Percentiles rank a stretch among this genome's conserved stretches.
phyloP scores from a whole-genome alignment of 805 yeast genomes.

The Jamesozyma spencerorum region DNA sequence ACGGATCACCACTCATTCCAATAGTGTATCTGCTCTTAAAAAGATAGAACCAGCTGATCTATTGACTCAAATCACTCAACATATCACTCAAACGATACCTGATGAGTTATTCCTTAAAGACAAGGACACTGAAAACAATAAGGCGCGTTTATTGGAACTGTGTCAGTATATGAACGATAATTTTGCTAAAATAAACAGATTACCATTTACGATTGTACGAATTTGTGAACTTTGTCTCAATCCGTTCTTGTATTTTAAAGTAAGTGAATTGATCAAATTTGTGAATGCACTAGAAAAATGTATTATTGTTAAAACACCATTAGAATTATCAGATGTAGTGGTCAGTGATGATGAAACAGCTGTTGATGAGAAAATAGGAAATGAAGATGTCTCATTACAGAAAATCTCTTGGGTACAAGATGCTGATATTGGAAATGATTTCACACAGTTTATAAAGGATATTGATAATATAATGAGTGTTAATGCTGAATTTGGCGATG shows the following conservation, averaged over 20 bases:
- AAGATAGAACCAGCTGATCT: neutral
- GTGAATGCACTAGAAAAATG: conserved; percentile 35
- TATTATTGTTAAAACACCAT: conserved; percentile 16
- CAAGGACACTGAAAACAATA: neutral
- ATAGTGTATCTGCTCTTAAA: neutral
- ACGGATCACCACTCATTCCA: neutral
- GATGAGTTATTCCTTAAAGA: conserved; percentile 4
- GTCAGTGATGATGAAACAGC: neutral
- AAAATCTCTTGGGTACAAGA: conserved; percentile 25
- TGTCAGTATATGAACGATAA: neutral
- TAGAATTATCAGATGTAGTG: conserved; percentile 5
- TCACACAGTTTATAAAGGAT: conserved; percentile 19
- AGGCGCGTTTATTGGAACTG: neutral
- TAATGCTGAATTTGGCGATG: conserved; percentile 27
- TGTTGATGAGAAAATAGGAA: neutral
- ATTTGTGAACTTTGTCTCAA: conserved; percentile 39
- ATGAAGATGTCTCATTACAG: conserved; percentile 23
- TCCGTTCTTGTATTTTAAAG: conserved; percentile 35
- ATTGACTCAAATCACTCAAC: neutral
- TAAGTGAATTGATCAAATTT: conserved; percentile 33
- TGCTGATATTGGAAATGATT: conserved; percentile 10
- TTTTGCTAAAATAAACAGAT: conserved; percentile 7
- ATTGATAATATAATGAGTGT: conserved; percentile 26
- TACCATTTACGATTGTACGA: conserved; percentile 42
- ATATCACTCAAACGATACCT: conserved; percentile 5